Base-by-base conservation (phyloP, 2,329 filamentous ascomycete species). In the Colletotrichum musicola region DNA sequence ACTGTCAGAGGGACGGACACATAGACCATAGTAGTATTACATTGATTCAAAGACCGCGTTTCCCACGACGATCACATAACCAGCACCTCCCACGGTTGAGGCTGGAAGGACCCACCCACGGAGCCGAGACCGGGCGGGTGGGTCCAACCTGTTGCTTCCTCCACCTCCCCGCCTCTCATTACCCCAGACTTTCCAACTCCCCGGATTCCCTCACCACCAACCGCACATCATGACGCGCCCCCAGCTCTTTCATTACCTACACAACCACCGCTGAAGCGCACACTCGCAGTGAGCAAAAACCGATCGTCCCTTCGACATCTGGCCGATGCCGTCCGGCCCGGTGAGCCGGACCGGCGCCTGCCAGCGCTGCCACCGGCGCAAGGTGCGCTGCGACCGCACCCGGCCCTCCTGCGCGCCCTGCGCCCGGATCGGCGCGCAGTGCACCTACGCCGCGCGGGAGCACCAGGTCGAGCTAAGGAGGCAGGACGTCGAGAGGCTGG, bases 311-410 rank as follows among this genome's bases (percentile, higher is more conserved):
- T 12, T 2, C 13, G 6, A 4, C 10, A 3, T 14, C 6, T 9
- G 4, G 16, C 30, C 30, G 30, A 68, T 68, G 61, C 61, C 64
- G 22, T 25, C 64, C 13, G 49, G 38, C 30, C 59, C 64, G 6
- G 42, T 51, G 7, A 69, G 68, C 16, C 60, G 64, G 38, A 69
- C 61, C n/a, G 68, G 68, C 60, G 80, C 79, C 12, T 81, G 79
- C 72, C 80, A 81, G 49, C 76, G 79, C 58, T 82, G 81, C 69
- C 81, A 83, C 70, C 76, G 77, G 42, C 72, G 81, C 50, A 83
- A 83, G 68, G 79, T 79, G 38, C 76, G 76, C 46, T 83, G 81
- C 69, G 80, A 83, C 73, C 81, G 81, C 60, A 68, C 72, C 22
- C 76, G 75, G 5, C 80, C 79, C 3, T 73, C 75, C 42, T 83